Base-by-base conservation (phyloP, 495 filamentous ascomycete genomes). In the Alectoria sarmentosa region DNA sequence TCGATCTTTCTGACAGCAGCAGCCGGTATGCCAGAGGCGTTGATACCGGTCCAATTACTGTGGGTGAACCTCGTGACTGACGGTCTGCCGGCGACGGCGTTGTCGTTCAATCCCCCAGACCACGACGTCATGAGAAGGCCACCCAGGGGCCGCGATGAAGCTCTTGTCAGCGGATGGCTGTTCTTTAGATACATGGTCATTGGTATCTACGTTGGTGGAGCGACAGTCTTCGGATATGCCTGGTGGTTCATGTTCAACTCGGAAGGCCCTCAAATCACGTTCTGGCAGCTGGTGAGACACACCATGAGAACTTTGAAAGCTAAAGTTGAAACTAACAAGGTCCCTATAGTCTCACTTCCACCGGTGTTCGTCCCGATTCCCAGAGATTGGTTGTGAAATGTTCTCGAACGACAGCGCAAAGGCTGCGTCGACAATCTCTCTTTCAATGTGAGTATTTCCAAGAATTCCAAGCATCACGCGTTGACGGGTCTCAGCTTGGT, bases 61-160 rank as follows among this genome's bases (percentile, higher is more conserved):
- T 99, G 95, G 95, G 95, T 99, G 66, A 99, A 99, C 78, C 82
- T 99, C 61, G 95, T 99, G 67, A 99, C 95, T 59, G 95, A 99
- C 73, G 95, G 95, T 73, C 84, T 99, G 37, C 95, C 95, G 15
- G 95, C 95, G 32, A 99, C 95, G 21, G 95, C 95, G 15, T 79
- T 99, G 36, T 96, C 90, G 1, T 99, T 99, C 83, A 99, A 99
- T 75, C 94, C 95, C 32, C 86, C 93, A 19, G 95, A 97, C 72
- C 88, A 97, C 71, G 95, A 97, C 78, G 89, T 99, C 70, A 99
- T 99, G 95, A 87, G 82, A 73, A 86, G 95, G 60, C 84, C 87
- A 69, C 95, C 95, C 23, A 81, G 95, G 61, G 91, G 91, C 78
- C 87, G 95, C 56, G 92, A 97, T 69, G 95, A 99, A 76, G 76